Evolutionary conservation across 2,329 filamentous ascomycete genomes (phyloP), one percentile per base, ranked within the genome.

Genomic region (Diaporthe nobilis): DNA sequence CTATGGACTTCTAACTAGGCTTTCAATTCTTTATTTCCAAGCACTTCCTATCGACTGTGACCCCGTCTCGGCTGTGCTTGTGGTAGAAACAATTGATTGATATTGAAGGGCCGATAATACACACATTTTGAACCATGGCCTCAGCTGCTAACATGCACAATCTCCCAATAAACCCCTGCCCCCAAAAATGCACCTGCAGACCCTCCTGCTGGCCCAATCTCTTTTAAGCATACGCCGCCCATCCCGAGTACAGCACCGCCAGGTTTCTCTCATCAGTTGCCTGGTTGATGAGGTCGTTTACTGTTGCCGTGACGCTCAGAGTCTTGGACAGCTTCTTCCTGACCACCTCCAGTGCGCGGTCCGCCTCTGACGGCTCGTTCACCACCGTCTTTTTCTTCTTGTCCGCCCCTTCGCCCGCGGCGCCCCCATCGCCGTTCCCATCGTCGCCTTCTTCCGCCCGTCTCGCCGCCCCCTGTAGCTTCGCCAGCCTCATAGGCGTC

Each of bases 241-340:
- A 86, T 60, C 87, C 93, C 80, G 93, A 93, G 86, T 96, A 99
- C 80, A 99, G 85, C 57, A 98, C 92, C 3, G 97, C 96, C 81
- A 99, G 83, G 82, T 99, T 98, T 79, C 91, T 91, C 86, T 98
- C 96, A 84, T 99, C 97, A 2, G 94, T 96, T 10, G 97, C 96
- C 85, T 98, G 94, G 82, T 98, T 97, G 78, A 99, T 99, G 78
- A 99, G 85, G 82, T 99, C 97, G 81, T 98, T 98, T 72, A 99
- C 97, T 20, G 95, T 98, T 4, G 97, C 97, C 73, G 94, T 94
- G 25, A 98, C 96, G 83, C 96, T 99, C 82, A 99, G 85, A 3
- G 94, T 96, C 88, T 98, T 98, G 78, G 94, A 94, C 79, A 99
- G 85, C 86, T 99, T 99, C 90, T 98, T 98, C 82, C 94, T 92